Base-by-base conservation (phyloP, 257 asterid genomes). In the Fraxinus pennsylvanica region DNA sequence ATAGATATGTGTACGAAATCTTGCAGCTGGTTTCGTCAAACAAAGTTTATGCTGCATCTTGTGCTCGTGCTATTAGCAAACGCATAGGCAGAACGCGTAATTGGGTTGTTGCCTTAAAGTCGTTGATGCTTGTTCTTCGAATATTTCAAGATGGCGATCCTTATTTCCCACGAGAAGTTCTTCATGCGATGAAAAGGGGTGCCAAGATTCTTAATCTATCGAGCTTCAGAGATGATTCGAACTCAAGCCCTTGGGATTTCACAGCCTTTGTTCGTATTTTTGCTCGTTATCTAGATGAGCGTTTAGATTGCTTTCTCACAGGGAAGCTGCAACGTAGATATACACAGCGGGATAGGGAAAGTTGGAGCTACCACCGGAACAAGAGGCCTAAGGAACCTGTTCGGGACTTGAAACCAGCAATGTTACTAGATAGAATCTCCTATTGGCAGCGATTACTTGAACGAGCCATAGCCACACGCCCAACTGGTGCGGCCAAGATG, bases 91-190 rank as follows among this genome's bases (percentile, higher is more conserved):
- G 98, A 1, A 93, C 98, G 0, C 92, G 98, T 8, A 91, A 93
- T 50, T 93, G 98, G 98, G 82, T 93, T 6, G 98, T 91, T 0
- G 93, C 97, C 61, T 84, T 93, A 4, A 93, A 93, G 52, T 93
- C 97, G 0, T 76, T 91, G 52, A 85, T 91, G 89, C 97, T 93
- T 32, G 92, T 93, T 54, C 93, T 91, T 22, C 89, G 97, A 38
- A 89, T 91, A 52, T 93, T 93, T 79, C 98, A 93, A 54, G 97
- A 93, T 38, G 97, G 96, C 0, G 98, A 93, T 81, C 98, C 97
- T 10, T 93, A 93, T 77, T 93, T 93, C 84, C 98, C 98, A 0
- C 82, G 98, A 30, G 98, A 93, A 80, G 96, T 93, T 74, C 92
- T 93, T 59, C 98, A 91, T 29, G 92, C 97, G 19, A 93, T 91